Percentiles rank a stretch among this genome's conserved stretches.
Evolutionary conservation across 768 basidiomycete genomes (phyloP).

Genomic region (Trametes cinnabarina): DNA sequence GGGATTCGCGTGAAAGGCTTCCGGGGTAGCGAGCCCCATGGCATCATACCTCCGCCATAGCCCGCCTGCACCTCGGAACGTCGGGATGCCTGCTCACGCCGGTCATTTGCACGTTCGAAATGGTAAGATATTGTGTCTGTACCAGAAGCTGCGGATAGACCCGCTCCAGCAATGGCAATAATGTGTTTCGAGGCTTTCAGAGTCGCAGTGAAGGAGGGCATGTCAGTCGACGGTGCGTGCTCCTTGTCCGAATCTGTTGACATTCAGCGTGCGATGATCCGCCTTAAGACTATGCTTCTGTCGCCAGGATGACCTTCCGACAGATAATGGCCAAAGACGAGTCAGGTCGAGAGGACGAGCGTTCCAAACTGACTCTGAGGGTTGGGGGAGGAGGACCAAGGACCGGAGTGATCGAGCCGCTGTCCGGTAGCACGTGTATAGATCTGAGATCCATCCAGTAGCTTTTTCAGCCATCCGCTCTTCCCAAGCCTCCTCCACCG

Average conservation of each 20-base stretch:
- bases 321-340: no score
- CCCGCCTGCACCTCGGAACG: constrained; percentile 52
- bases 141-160: constrained; percentile 67
- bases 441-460: constrained; percentile 4
- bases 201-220: constrained; percentile 23
- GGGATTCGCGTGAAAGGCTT: constrained; percentile 48
- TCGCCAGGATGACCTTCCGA: no score
- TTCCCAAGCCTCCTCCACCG: background rate
- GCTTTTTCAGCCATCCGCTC: constrained; percentile 9
- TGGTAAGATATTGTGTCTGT: background rate
- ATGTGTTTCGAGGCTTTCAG: constrained; percentile 34
- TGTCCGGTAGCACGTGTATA: constrained; percentile 10
- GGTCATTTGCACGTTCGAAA: background rate
- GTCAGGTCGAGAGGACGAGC: background rate
- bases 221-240: constrained; percentile 10
- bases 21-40: constrained; percentile 50
- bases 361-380: background rate
- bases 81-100: constrained; percentile 37
- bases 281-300: no score
- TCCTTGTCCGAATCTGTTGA: background rate
- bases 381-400: background rate
- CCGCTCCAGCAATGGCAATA: constrained; percentile 51
- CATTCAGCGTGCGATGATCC: background rate
- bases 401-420: constrained; percentile 8
- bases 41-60: constrained; percentile 52